Evolutionary conservation across 208 protist genomes (phyloP).

Genomic region (Wallacemonas collosoma): DNA sequence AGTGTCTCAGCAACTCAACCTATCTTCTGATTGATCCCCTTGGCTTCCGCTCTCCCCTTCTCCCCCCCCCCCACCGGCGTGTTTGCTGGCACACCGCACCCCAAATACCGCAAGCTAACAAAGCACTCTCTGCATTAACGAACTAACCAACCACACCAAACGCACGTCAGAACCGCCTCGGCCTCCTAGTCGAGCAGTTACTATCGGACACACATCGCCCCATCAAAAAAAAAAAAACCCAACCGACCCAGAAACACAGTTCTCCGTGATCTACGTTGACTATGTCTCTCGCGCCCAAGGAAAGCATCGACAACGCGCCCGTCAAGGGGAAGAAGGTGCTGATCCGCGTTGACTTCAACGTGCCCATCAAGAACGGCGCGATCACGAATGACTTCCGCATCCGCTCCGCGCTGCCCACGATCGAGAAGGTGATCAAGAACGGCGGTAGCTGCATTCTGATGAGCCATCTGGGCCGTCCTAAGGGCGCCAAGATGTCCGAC

Average conservation of each 20-base stretch:
- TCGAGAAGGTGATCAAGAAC: slow-evolving; percentile 94
- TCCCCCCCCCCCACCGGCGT: not conserved
- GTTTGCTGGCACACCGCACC: not conserved
- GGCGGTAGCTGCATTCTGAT: slow-evolving; percentile 91
- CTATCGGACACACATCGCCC: not conserved
- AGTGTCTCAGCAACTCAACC: too few relatives aligned
- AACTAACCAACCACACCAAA: not conserved
- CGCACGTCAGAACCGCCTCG: not conserved
- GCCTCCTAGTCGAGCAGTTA: not conserved
- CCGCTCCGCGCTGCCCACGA: slow-evolving; percentile 94
- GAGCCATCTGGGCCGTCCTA: slow-evolving; percentile 97
- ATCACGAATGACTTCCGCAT: slow-evolving; percentile 97
- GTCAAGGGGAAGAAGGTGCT: slow-evolving; percentile 95
- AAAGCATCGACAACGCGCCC: slow-evolving; percentile 71
- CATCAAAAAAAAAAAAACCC: not conserved
- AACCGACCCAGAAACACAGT: not conserved
- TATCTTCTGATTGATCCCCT: not conserved
- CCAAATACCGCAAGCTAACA: not conserved
- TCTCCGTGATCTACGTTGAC: not conserved
- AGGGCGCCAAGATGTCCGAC: slow-evolving; percentile 74
- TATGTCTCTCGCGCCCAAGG: slow-evolving; percentile 71
- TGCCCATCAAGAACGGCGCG: slow-evolving; percentile 94
- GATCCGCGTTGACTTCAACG: slow-evolving; percentile 98
- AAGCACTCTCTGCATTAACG: not conserved
- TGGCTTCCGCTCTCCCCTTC: not conserved